These are phyloP conservation scores for Biancaea sappan DNA, from an alignment of 306 rosid genomes.

Conservation along the genomic window DNA sequence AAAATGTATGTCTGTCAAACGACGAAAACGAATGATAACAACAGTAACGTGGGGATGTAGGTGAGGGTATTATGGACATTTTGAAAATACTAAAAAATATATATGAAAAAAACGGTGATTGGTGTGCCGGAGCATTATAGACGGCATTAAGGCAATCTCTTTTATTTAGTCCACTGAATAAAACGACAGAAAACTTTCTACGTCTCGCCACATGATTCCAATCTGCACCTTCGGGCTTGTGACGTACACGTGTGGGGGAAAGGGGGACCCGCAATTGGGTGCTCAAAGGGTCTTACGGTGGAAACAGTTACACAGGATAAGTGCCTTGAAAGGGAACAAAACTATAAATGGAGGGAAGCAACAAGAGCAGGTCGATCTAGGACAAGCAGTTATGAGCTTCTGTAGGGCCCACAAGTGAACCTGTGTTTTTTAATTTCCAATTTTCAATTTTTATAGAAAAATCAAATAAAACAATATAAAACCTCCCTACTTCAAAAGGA, in stretches of 20 bases:
- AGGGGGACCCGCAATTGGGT: background rate
- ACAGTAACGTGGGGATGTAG: background rate
- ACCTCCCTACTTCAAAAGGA: too few relatives aligned
- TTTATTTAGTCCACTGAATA: constrained; percentile 12
- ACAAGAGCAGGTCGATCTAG: constrained; percentile 21
- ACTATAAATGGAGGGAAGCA: constrained; percentile 13
- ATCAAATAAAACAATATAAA: too few relatives aligned
- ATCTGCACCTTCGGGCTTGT: constrained; percentile 25
- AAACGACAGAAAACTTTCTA: constrained; percentile 29
- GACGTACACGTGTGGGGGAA: constrained; percentile 41
- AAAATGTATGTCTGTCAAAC: background rate
- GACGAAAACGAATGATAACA: background rate
- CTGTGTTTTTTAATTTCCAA: background rate
- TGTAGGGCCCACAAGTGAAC: constrained; percentile 36
- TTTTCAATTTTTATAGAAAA: background rate
- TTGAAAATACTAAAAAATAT: background rate
- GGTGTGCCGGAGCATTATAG: background rate
- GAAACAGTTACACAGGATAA: constrained; percentile 11
- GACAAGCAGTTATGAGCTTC: constrained; percentile 29
- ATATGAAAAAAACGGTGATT: constrained; percentile 19
- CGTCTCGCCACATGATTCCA: constrained; percentile 32
- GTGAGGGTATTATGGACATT: constrained; percentile 23
- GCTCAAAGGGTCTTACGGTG: background rate
- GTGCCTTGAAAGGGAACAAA: background rate
- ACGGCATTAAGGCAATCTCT: constrained; percentile 12